Base-by-base conservation (phyloP, 225 moss, liverwort and hornwort species). In the Sphagnum tenellum region DNA sequence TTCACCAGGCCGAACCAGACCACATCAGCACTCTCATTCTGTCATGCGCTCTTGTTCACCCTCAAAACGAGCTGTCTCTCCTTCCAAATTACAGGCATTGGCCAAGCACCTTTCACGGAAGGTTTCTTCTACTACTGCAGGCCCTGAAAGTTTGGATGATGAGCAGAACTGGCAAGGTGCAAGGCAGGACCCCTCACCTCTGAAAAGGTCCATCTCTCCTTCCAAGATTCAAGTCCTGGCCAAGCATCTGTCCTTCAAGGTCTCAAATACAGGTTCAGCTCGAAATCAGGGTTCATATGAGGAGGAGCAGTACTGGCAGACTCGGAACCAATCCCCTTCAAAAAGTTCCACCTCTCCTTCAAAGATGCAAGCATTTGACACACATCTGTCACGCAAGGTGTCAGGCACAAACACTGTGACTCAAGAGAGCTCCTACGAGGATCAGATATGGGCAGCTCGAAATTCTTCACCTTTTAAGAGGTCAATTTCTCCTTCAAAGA, bases 31-130 rank as follows among this genome's bases (percentile, higher is more conserved):
- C 3, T 50, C 63, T 7, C 49, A 48, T 50, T 69, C 73, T n/a
- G 47, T 69, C 48, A 55, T 63, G 4, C 84, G 81, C 48, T 81
- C 81, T 9, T 81, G 77, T 52, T 81, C 81, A 10, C 81, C 81
- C 9, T 81, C 81, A 47, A 81, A 81, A 71, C 65, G 81, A 50
- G 76, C 81, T 7, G 74, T 76, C 50, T 81, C 81, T 8, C 81
- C 81, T 4, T 81, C 81, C 44, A 77, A 74, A n/a, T 76, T 81
- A 45, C 81, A 81, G 45, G 81, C 81, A 4, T 66, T 81, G 59
- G 79, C 79, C 12, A 79, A 79, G 66, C 78, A 79, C 60, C 76
- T 80, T 64, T 73, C 80, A 1, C 71, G 76, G 8, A 80, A 76
- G 60, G 63, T 63, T 12, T 68, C 66, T 29, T 29, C 29, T 29